Base-by-base conservation (phyloP, 768 basidiomycete genomes). In the Hortiboletus flavorubellus region DNA sequence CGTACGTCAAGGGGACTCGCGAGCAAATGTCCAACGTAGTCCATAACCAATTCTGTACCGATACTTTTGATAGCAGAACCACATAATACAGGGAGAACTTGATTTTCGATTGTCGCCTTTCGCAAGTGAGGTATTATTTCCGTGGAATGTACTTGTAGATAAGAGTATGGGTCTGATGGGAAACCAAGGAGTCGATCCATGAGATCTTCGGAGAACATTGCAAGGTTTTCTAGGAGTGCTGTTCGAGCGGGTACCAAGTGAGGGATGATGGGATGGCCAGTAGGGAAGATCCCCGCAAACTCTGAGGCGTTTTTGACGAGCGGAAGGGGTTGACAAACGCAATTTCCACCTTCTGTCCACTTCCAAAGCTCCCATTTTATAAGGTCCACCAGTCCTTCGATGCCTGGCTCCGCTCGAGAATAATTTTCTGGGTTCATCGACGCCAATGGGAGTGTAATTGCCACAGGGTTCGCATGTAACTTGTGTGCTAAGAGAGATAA, bases 361-460 rank as follows among this genome's bases (percentile, higher is more conserved):
- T 78, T 84, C 88, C 87, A 93, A 45, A 92, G 69, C 55, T 87
- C 83, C 89, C 92, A 93, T 58, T 84, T 84, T 34, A 93, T 81
- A 16, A 94, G 77, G 67, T 94, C 92, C 1, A 93, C 84, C 18
- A 94, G 67, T 3, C 92, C 92, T 64, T 86, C 80, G n/a, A 94
- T 80, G 1, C 92, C 92, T 8, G 92, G 90, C 64, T 92, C 91
- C 1, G 83, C 92, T 44, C 78, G 79, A 18, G 70, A 63, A 64
- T 94, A 94, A 59, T 86, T 80, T 16, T 72, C 66, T 4, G 81
- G 75, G 47, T 85, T 73, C 65, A 93, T 90, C 0, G 91, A 92
- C 2, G 92, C 84, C 50, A 94, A 75, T 2, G 92, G 92, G 23
- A 94, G 76, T 5, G 83, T 79, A 12, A 94, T 71, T 11, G 78